A percentile compares a stretch with the other conserved stretches of the same genome.
Conservation (phyloP, 2,329 filamentous ascomycete genomes). For the Leptographium radiaticola region DNA sequence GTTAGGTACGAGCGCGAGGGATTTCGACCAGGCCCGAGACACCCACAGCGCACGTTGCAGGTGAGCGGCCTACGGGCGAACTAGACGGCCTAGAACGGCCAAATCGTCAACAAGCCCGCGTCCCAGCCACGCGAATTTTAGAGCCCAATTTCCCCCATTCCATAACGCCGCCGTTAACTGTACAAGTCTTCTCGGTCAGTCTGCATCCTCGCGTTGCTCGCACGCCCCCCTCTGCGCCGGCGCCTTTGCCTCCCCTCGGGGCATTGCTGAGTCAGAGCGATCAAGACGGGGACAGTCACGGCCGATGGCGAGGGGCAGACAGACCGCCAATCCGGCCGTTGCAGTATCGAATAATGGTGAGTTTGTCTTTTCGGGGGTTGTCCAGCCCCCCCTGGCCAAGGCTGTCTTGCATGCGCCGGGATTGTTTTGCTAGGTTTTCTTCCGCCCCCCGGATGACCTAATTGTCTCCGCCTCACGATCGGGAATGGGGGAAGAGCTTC, state of each 20-base stretch:
- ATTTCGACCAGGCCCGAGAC: too few species aligned
- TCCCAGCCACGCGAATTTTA: constrained; percentile 8
- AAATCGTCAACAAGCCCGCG: not conserved
- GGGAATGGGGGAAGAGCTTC: not conserved
- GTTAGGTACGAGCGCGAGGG: too few species aligned
- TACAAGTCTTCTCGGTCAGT: too few species aligned
- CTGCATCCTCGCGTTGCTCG: not conserved
- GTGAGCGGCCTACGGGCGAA: too few species aligned
- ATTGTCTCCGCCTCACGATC: not conserved
- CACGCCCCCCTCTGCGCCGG: not conserved
- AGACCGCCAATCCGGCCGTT: constrained; percentile 1
- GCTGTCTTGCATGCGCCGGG: not conserved
- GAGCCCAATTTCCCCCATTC: not conserved
- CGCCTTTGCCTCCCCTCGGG: not conserved
- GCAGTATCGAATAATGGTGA: constrained; percentile 3
- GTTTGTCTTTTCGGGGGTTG: not conserved
- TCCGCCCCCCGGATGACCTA: not conserved
- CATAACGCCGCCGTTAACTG: too few species aligned
- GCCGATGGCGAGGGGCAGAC: constrained; percentile 6
- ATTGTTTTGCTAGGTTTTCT: not conserved
- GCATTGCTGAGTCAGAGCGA: constrained; percentile 7
- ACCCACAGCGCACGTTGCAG: too few species aligned
- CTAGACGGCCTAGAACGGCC: too few species aligned
- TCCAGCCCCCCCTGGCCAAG: not conserved
- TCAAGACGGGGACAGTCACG: not conserved